Conservation (phyloP, 345 rosid genomes). For the Aquilaria yunnanensis region DNA sequence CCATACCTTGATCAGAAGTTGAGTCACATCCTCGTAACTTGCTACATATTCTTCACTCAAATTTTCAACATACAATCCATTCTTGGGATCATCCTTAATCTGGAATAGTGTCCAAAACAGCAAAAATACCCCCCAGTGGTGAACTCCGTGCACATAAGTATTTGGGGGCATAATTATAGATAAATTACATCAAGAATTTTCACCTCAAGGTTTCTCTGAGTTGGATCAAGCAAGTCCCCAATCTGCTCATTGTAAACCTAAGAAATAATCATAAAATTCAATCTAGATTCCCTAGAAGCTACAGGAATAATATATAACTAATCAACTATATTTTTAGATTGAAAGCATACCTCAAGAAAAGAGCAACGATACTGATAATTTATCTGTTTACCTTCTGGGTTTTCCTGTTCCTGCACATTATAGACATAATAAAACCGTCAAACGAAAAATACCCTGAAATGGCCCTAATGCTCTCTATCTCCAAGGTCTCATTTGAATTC, state of each 20-base stretch:
- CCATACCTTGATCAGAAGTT: conserved; percentile 81
- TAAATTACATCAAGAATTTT: neutral
- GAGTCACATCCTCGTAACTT: conserved; percentile 77
- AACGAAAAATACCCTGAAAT: neutral
- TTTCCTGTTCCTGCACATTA: conserved; percentile 56
- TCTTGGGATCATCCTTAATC: conserved; percentile 80
- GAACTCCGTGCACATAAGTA: neutral
- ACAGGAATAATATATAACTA: too few species aligned
- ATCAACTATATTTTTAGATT: neutral
- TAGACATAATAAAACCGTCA: conserved; percentile 12
- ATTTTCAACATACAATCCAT: conserved; percentile 77
- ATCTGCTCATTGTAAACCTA: conserved; percentile 91
- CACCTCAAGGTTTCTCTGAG: conserved; percentile 92
- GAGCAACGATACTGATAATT: conserved; percentile 97
- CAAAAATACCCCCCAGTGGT: conserved; percentile 1
- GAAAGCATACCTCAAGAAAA: conserved; percentile 73
- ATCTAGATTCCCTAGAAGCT: too few species aligned
- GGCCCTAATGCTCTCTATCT: neutral
- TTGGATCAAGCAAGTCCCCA: conserved; percentile 88
- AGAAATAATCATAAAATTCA: conserved; percentile 8
- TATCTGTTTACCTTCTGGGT: conserved; percentile 54
- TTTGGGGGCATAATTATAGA: neutral
- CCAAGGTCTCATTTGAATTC: neutral
- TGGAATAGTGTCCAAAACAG: conserved; percentile 21
- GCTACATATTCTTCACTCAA: conserved; percentile 83